Base-by-base conservation (phyloP, 371 early-diverging fungal genomes). In the Syncephalastrum contaminatum region DNA sequence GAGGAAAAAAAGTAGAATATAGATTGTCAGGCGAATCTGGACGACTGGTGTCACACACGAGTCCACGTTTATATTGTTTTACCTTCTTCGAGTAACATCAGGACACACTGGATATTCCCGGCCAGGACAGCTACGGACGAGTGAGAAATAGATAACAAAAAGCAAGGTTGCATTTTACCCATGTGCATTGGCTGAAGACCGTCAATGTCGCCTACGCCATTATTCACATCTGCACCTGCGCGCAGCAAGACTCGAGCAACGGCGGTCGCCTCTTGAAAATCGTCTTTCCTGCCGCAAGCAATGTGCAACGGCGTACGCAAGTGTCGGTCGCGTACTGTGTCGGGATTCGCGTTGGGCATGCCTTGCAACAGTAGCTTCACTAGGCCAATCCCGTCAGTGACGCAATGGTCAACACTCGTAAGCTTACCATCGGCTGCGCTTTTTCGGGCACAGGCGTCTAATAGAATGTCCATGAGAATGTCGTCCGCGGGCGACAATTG, bases 151-250 rank as follows among this genome's bases (percentile, higher is more conserved):
- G 4, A 50, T 19, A 36, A 18, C 43, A 13, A 10, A 10, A 30
- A 30, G 12, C 36, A 6, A 1, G 36, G 10, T 2, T 30, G 36
- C 12, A 30, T 16, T 30, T 59, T 67, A 78, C 78, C 78, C 71
- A 74, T 65, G 45, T 78, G 78, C 63, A 78, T 60, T 14, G 78
- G 78, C 42, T 68, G 67, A 18, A 74, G 52, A 20, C 78, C 78
- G 58, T 78, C 73, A 1, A 66, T 58, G 59, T 78, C 78, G 1
- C 78, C 75, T 8, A 74, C 69, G 13, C 75, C 78, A 69, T 78
- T 78, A 51, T 78, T 74, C 21, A 74, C 70, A 60, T 78, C 78
- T 13, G 75, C 60, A 1, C 78, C 78, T 25, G 62, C 58, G 8
- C 49, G 47, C 24, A 78, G 67, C 36, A 78, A 52, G 13, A 74